These are phyloP conservation scores for Russula sp. DNA, from an alignment of 768 basidiomycete genomes.

Conservation along the genomic window DNA sequence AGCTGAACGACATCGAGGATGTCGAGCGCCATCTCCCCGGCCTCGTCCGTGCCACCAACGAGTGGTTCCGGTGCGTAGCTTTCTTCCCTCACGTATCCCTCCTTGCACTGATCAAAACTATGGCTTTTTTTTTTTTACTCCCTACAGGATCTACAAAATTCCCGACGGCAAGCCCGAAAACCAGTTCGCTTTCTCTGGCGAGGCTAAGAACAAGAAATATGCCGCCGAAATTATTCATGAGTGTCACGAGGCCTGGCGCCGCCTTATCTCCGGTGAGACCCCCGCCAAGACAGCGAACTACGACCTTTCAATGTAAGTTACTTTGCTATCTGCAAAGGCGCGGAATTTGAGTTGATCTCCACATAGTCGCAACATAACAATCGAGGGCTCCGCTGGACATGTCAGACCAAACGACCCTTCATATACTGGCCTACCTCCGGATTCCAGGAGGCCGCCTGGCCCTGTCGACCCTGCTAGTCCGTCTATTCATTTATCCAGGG, in stretches of 20 bases:
- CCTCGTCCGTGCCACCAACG: slow-evolving; percentile 93
- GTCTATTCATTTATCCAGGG: slow-evolving; percentile 27
- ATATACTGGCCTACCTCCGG: slow-evolving; percentile 64
- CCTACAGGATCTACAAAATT: slow-evolving; percentile 84
- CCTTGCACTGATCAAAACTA: background rate
- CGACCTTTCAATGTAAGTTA: slow-evolving; percentile 77
- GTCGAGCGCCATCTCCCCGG: slow-evolving; percentile 98
- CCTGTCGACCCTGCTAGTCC: slow-evolving; percentile 87
- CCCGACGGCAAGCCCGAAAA: slow-evolving; percentile 97
- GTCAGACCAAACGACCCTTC: slow-evolving; percentile 53
- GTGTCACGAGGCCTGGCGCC: slow-evolving; percentile 98
- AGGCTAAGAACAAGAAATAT: slow-evolving; percentile 99
- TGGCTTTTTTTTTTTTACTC: background rate
- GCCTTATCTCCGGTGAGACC: slow-evolving; percentile 75
- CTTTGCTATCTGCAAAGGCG: background rate
- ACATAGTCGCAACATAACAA: slow-evolving; percentile 71
- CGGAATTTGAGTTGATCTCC: background rate
- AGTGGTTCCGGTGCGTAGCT: slow-evolving; percentile 84
- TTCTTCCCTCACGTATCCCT: background rate
- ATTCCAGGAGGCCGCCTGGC: slow-evolving; percentile 79
- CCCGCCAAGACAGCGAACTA: slow-evolving; percentile 65
- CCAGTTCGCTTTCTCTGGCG: slow-evolving; percentile 97
- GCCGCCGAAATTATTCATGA: slow-evolving; percentile 99
- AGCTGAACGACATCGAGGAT: slow-evolving; percentile 98
- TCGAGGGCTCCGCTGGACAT: slow-evolving; percentile 67